Percentiles rank a stretch among this genome's conserved stretches.
These are phyloP conservation scores for Apiospora arundinis DNA, from an alignment of 2,329 filamentous ascomycete species.

Conservation along the genomic window DNA sequence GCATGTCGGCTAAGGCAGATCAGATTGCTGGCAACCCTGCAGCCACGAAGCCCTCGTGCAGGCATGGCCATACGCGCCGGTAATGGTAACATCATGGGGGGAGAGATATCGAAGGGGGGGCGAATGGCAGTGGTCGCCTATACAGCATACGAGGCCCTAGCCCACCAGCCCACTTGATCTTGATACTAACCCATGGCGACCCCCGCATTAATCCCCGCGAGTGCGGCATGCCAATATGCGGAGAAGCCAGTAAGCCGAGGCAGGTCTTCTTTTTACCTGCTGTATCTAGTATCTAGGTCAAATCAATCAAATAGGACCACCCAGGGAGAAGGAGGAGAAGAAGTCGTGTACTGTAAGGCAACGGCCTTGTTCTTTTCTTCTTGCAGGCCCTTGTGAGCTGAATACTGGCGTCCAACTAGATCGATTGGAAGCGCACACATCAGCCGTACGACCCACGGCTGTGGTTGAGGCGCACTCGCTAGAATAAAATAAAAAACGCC, in stretches of 20 bases:
- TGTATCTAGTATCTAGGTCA: too few relatives aligned
- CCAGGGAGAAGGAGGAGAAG: not conserved
- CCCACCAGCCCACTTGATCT: not conserved
- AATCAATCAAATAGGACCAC: too few relatives aligned
- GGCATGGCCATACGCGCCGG: not conserved
- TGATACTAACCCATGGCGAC: not conserved
- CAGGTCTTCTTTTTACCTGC: not conserved
- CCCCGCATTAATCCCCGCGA: constrained; percentile 7
- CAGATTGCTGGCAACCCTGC: not conserved
- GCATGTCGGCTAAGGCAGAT: not conserved
- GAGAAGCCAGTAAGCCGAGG: constrained; percentile 16
- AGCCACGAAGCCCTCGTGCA: not conserved
- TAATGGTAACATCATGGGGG: not conserved
- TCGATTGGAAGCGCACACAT: not conserved
- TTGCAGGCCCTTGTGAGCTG: constrained; percentile 5
- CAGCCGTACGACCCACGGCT: not conserved
- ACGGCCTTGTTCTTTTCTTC: not conserved
- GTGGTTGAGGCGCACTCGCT: constrained; percentile 17
- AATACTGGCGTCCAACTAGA: not conserved
- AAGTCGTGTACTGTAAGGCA: constrained; percentile 3
- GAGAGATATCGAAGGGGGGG: not conserved
- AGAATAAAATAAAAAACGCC: not conserved
- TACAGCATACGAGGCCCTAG: too few relatives aligned
- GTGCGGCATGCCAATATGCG: not conserved
- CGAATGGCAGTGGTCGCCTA: not conserved